Evolutionary conservation across 208 protist genomes (phyloP).

Genomic region (Trichomonas tenax): DNA sequence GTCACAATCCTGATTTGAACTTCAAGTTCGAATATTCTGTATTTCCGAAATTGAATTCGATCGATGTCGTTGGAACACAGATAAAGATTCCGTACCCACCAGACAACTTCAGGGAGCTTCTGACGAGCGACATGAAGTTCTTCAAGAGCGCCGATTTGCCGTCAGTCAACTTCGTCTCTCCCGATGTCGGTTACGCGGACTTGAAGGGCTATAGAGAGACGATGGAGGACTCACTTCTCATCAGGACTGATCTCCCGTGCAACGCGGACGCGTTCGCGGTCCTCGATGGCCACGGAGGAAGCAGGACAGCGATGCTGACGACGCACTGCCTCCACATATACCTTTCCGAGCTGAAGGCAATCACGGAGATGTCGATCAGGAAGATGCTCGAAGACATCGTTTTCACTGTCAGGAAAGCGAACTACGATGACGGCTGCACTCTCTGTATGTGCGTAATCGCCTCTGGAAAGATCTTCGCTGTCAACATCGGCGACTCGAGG

Average conservation of each 20-base stretch:
- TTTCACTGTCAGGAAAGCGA: background rate
- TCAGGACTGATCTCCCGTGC: background rate
- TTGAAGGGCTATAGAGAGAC: background rate
- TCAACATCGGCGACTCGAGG: background rate
- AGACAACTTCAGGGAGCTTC: too few species aligned
- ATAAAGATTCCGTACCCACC: background rate
- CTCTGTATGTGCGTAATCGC: background rate
- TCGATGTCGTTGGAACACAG: background rate
- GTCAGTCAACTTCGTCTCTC: too few species aligned
- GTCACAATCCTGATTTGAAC: background rate
- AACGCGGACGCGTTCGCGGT: background rate
- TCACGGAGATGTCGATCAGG: background rate
- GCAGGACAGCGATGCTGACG: background rate
- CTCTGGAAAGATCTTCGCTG: background rate
- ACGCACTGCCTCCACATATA: too few species aligned
- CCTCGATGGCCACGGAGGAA: background rate
- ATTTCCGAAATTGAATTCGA: background rate
- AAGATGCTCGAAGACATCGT: background rate
- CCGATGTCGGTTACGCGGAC: background rate
- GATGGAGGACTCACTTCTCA: background rate
- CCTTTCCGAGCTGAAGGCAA: background rate
- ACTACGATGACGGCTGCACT: background rate
- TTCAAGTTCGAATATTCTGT: background rate
- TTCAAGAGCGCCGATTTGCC: too few species aligned
- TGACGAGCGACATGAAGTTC: too few species aligned